Conservation (phyloP, 106 monocot species). For the Apostasia ramifera region DNA sequence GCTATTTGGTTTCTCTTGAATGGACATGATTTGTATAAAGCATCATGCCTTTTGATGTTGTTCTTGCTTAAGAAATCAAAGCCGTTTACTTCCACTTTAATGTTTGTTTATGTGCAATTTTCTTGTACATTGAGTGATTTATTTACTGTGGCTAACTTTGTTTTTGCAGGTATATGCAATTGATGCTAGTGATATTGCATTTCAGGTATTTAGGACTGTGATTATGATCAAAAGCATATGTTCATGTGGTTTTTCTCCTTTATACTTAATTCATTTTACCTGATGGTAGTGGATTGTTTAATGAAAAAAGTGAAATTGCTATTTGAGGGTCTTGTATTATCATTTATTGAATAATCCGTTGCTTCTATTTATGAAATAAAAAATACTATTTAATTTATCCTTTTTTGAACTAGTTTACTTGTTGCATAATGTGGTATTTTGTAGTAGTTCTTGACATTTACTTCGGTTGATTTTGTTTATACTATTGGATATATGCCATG, state of each 20-base stretch:
- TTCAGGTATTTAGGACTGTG: conserved; percentile 41
- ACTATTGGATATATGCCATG: too few relatives aligned
- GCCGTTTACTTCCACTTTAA: neutral
- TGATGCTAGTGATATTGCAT: conserved; percentile 92
- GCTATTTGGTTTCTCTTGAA: neutral
- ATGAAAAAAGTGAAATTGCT: too few relatives aligned
- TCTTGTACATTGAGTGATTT: neutral
- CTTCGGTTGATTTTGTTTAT: too few relatives aligned
- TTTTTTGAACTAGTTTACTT: neutral
- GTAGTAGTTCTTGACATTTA: too few relatives aligned
- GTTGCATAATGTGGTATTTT: too few relatives aligned
- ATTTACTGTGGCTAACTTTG: neutral
- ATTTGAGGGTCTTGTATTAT: too few relatives aligned
- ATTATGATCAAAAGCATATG: neutral
- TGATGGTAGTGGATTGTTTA: too few relatives aligned
- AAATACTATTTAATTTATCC: neutral
- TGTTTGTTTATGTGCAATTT: neutral
- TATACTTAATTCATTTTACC: neutral
- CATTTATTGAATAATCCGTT: neutral
- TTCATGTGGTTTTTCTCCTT: neutral
- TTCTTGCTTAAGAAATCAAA: neutral
- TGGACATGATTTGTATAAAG: neutral
- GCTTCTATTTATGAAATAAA: neutral
- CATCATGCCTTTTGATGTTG: neutral
- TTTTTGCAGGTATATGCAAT: conserved; percentile 75